Evolutionary conservation across 208 protist genomes (phyloP), one percentile per base, ranked within the genome.

Genomic region (Leishmania tarentolae): DNA sequence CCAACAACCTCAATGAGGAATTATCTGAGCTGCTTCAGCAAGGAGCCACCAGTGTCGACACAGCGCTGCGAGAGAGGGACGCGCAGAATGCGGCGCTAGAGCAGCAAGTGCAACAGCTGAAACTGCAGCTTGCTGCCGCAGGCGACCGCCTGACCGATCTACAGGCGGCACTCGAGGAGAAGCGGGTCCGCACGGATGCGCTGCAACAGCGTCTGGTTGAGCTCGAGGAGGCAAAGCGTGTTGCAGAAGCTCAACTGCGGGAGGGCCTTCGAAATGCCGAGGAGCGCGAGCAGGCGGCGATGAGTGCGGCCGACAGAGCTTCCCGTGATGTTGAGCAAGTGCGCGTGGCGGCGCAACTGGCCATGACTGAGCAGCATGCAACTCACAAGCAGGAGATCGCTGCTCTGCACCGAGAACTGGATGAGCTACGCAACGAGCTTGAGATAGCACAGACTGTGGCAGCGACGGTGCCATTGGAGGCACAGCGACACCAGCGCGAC

Each of bases 381-480:
- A 42, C 82, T 37, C 86, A 93, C 75, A 69, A 75, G 21, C 37
- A 53, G 68, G 82, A 90, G 57, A 74, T 78, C 42, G 78, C 72
- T 31, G 52, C 65, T 24, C 63, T 88, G n/a, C 82, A 85, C 40
- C 47, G 56, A 47, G 80, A 88, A 72, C 71, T 86, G 71, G 85
- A 86, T 47, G 81, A 85, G 3, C 72, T 88, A 69, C 84, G 83
- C 17, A 40, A 59, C 0, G 86, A 89, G 79, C 79, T 94, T 57
- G 83, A 90, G 61, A 87, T 82, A 28, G 83, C 82, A 19, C 86
- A 91, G 78, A 87, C 91, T 52, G 78, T 91, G 42, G 91, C 89
- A n/a, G 89, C 91, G 28, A 88, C 88, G 37, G 75, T 89, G 31
- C 87, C 85, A 11, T 83, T 86, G 52, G 85, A 88, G 78, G 84